A percentile compares a stretch with the other conserved stretches of the same genome.
Conservation (phyloP, 345 rosid genomes). For the Eucalyptus cloeziana region DNA sequence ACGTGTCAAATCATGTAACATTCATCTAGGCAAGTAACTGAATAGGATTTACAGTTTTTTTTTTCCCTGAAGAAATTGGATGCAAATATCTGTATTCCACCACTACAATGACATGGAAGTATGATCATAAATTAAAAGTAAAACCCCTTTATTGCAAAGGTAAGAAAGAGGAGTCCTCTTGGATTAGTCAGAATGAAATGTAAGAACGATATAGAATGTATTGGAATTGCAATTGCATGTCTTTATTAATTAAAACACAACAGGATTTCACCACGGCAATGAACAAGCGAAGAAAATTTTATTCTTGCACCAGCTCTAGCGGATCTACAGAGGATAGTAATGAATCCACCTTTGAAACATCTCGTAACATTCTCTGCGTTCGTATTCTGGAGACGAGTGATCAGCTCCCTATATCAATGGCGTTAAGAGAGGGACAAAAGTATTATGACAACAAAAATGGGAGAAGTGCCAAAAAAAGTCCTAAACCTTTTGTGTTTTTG, state of each 20-base stretch:
- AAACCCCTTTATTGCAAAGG: neutral
- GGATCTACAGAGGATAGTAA: constrained; percentile 6
- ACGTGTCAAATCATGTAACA: no score
- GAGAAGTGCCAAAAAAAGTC: no score
- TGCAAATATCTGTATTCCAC: neutral
- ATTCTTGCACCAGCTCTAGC: neutral
- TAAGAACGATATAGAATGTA: neutral
- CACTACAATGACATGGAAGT: neutral
- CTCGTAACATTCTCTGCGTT: constrained; percentile 8
- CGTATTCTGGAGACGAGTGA: constrained; percentile 13
- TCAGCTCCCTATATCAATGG: constrained; percentile 8
- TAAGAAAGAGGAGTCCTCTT: neutral
- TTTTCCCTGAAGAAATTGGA: neutral
- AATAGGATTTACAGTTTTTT: neutral
- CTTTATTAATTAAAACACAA: neutral
- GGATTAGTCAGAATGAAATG: neutral
- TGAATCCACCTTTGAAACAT: constrained; percentile 20
- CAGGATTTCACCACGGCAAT: neutral
- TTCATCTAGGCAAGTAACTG: neutral
- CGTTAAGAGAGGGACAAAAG: neutral
- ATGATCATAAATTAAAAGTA: neutral
- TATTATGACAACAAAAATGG: neutral
- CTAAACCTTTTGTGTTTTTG: no score
- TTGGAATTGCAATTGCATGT: neutral
- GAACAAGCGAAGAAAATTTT: neutral